phyloP scores from a whole-genome alignment of 768 basidiomycete genomes.

The Tulasnella sp. region DNA sequence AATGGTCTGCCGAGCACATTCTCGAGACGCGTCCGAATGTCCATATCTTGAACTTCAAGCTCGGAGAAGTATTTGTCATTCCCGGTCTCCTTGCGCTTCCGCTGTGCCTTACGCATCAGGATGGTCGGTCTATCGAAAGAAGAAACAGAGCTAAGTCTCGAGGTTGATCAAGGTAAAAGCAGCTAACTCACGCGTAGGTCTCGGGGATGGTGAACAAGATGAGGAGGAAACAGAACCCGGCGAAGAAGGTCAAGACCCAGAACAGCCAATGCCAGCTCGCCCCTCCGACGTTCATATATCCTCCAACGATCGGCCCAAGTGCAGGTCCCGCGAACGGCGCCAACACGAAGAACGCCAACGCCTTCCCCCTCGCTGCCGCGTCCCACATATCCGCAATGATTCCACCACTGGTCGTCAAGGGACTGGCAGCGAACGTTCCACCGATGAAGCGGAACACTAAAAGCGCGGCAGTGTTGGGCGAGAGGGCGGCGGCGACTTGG shows the following conservation, averaged over 20 bases:
- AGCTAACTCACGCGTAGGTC: slow-evolving; percentile 15
- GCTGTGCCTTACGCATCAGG: slow-evolving; percentile 4
- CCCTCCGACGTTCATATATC: slow-evolving; percentile 18
- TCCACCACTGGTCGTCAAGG: slow-evolving; percentile 21
- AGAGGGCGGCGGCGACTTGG: slow-evolving; percentile 29
- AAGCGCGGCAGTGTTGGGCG: slow-evolving; percentile 28
- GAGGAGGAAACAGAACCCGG: slow-evolving; percentile 14
- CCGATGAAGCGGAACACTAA: slow-evolving; percentile 24
- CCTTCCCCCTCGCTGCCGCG: slow-evolving; percentile 21
- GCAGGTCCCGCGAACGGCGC: slow-evolving; percentile 23
- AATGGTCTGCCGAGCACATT: slow-evolving; percentile 16
- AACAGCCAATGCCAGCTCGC: slow-evolving; percentile 24
- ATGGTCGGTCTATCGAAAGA: slow-evolving; percentile 22
- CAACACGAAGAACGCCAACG: slow-evolving; percentile 19
- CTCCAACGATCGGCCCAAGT: slow-evolving; percentile 23
- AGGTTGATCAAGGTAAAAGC: not conserved
- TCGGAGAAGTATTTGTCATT: slow-evolving; percentile 14
- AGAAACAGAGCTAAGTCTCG: not conserved
- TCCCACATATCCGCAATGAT: slow-evolving; percentile 26
- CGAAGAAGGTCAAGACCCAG: slow-evolving; percentile 24
- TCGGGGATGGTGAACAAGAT: slow-evolving; percentile 19
- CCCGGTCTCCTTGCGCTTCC: slow-evolving; percentile 16
- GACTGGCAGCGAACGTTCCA: slow-evolving; percentile 22
- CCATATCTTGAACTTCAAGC: slow-evolving; percentile 11
- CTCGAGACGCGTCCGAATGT: slow-evolving; percentile 4